Conservation (phyloP, 2,329 filamentous ascomycete genomes). For the Talaromyces sp. region DNA sequence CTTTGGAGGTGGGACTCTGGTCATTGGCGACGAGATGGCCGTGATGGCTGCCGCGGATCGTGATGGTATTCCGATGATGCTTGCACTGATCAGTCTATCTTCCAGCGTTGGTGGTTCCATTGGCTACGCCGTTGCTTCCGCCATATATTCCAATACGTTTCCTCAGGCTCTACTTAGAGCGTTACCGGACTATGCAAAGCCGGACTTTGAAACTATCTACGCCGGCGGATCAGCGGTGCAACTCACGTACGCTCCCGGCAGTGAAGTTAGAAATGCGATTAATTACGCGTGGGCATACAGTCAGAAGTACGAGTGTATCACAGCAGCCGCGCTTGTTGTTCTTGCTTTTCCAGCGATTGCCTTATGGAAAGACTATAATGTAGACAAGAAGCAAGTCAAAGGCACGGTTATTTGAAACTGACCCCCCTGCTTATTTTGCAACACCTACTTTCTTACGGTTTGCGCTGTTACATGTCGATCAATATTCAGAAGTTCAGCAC, state of each 20-base stretch:
- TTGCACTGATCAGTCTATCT: conserved; percentile 31
- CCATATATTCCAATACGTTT: conserved; percentile 56
- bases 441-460: too few relatives aligned
- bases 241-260: conserved; percentile 24
- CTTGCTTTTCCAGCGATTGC: conserved; percentile 29
- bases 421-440: too few relatives aligned
- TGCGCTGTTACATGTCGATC: too few relatives aligned
- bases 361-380: conserved; percentile 34
- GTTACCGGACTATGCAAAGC: conserved; percentile 34
- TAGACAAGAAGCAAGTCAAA: conserved; percentile 35
- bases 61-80: conserved; percentile 46
- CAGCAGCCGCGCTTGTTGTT: conserved; percentile 26
- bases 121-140: conserved; percentile 24
- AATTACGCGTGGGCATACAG: conserved; percentile 32
- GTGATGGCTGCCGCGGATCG: conserved; percentile 52
- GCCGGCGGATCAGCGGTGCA: conserved; percentile 22
- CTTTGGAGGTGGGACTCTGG: conserved; percentile 49
- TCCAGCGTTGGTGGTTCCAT: conserved; percentile 30
- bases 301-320: conserved; percentile 31
- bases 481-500: too few relatives aligned
- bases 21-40: conserved; percentile 53
- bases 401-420: conserved; percentile 20
- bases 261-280: conserved; percentile 25
- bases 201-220: conserved; percentile 18
- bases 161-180: conserved; percentile 38